Conservation (phyloP, 106 monocot species). For the Apostasia shenzhenica region DNA sequence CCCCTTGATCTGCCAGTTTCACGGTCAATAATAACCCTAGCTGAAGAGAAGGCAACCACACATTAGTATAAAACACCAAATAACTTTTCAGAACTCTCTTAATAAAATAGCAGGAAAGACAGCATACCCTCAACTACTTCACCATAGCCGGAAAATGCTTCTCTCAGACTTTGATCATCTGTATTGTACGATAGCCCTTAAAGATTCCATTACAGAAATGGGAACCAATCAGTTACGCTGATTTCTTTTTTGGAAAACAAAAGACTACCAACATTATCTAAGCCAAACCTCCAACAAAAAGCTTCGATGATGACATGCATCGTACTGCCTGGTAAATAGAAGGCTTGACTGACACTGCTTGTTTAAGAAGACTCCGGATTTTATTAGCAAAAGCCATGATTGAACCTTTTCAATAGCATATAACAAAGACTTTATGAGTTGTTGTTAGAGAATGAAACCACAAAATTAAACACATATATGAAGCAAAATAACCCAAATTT, state of each 20-base stretch:
- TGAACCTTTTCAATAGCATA: no score
- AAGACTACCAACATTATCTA: neutral
- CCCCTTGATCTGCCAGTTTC: slow-evolving; percentile 71
- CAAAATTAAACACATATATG: neutral
- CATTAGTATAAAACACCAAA: neutral
- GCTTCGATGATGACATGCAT: slow-evolving; percentile 85
- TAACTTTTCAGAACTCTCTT: neutral
- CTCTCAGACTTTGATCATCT: slow-evolving; percentile 59
- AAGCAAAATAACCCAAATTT: neutral
- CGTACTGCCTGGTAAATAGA: slow-evolving; percentile 55
- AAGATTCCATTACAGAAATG: slow-evolving; percentile 9
- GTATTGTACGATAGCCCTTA: slow-evolving; percentile 65
- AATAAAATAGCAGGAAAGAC: neutral
- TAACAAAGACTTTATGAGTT: no score
- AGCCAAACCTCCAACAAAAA: slow-evolving; percentile 73
- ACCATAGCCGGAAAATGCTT: slow-evolving; percentile 55
- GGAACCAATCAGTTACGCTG: no score
- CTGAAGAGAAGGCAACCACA: slow-evolving; percentile 23
- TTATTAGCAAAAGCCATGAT: slow-evolving; percentile 57
- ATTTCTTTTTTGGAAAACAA: neutral
- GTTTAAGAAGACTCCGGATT: slow-evolving; percentile 61
- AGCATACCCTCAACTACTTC: slow-evolving; percentile 57
- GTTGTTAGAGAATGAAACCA: no score
- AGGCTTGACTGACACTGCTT: slow-evolving; percentile 30
- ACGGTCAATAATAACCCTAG: slow-evolving; percentile 49